Evolutionary conservation across 495 filamentous ascomycete species (phyloP), one percentile per base, ranked within the genome.

Genomic region (Tetracladium marchalianum): DNA sequence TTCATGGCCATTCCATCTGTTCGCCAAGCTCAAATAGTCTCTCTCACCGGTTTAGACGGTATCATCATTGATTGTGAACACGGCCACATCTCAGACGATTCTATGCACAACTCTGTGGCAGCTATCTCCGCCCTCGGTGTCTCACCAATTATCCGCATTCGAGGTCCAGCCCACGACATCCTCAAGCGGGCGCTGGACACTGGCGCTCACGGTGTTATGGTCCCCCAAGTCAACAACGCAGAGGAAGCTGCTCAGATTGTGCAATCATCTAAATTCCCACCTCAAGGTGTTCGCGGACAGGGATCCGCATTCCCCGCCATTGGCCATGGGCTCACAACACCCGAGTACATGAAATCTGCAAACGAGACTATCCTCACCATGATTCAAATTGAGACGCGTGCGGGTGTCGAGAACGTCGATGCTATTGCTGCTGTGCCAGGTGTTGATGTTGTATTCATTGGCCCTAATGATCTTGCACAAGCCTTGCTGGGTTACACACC

Each of bases 91-190:
- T 57, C 55, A 54, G 77, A 81, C 55, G 71, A 67, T 41, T 60
- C 64, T n/a, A 80, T 81, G 77, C 77, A 81, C 52, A 75, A 79
- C 51, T 66, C 75, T 27, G 76, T 80, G 39, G 69, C 75, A 5
- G 65, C 68, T 3, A 70, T 68, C 52, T 61, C 68, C 9, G 55
- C 51, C 5, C 47, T 61, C 38, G 69, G 67, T 11, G 66, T 70
- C 0, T 66, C 61, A 17, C 68, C 69, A 0, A 51, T 72, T 27
- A 65, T 72, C 18, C 52, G 69, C 15, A 59, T 72, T 34, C 55
- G 31, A 11, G 41, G 42, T 33, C 24, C 19, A 16, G 49, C 41
- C 34, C 46, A 50, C 32, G 43, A 51, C 31, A 43, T 47, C 18
- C 37, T 45, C 31, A 38, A 69, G 55, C 13, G 66, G 3, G 68